These are phyloP conservation scores for Sicyos baderoa DNA, from an alignment of 306 rosid species.

Conservation along the genomic window DNA sequence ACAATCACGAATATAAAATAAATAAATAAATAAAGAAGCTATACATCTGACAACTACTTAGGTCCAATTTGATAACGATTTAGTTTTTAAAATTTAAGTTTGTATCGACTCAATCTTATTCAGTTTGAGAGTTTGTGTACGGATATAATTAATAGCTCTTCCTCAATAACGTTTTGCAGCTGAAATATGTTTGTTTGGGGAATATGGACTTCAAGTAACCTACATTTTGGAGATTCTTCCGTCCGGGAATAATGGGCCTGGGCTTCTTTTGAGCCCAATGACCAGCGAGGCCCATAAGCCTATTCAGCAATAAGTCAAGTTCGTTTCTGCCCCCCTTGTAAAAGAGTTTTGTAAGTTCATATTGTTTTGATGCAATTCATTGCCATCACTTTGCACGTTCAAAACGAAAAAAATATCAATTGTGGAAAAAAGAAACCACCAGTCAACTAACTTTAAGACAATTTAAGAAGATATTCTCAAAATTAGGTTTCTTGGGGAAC, in stretches of 20 bases:
- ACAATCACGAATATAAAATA: too few relatives aligned
- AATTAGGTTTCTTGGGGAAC: neutral
- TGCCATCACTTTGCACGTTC: neutral
- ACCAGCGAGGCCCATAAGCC: slow-evolving; percentile 5
- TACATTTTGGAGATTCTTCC: neutral
- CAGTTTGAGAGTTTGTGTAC: too few relatives aligned
- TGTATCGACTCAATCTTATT: too few relatives aligned
- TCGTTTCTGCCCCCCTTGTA: too few relatives aligned
- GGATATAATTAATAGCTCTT: too few relatives aligned
- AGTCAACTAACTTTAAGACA: neutral
- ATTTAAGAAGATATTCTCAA: neutral
- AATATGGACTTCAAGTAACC: slow-evolving; percentile 45
- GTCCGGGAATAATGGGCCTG: neutral
- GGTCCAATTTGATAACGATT: too few relatives aligned
- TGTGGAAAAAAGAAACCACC: neutral
- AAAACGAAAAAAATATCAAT: neutral
- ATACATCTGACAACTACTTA: neutral
- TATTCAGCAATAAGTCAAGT: neutral
- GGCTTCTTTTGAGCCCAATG: neutral
- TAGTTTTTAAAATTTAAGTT: too few relatives aligned
- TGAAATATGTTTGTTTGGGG: slow-evolving; percentile 86
- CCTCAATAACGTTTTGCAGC: slow-evolving; percentile 32
- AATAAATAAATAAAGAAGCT: too few relatives aligned
- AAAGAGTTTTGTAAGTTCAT: neutral
- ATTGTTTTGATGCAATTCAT: neutral